Evolutionary conservation across 257 asterid genomes (phyloP), one percentile per base, ranked within the genome.

Genomic region (Solanum etuberosum): DNA sequence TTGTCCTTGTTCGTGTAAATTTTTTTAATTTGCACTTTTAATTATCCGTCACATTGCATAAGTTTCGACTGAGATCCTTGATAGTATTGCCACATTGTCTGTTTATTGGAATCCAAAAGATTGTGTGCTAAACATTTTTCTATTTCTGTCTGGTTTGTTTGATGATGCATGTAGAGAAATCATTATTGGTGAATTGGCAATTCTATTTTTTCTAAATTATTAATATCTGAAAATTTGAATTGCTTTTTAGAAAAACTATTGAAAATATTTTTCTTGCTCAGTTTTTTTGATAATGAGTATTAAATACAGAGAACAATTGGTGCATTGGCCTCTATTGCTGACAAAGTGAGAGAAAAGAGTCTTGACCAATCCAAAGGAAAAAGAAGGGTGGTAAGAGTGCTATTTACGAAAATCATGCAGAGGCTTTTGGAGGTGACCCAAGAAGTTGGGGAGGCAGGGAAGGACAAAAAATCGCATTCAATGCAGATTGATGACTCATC

Each of bases 251-350:
- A n/a, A 76, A n/a, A 40, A n/a, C 29, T n/a, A n/a, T 20, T 48
- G 68, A 59, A 81, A 48, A 78, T 78, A 43, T 78, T 20, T 31
- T 81, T 67, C 63, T 81, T 18, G 31, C 85, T 29, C 43, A 63
- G 11, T 32, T 85, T 32, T 27, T 70, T 68, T 32, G 27, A 71
- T 71, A 31, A 48, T 73, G 27, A 4, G 23, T 88, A 18, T 85
- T 89, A 67, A 80, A 82, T 90, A 89, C 92, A 97, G 99, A 91
- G 89, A 29, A 90, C 96, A 87, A 96, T 96, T 84, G 91, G 95
- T 37, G 98, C 92, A 86, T 91, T 97, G 86, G 95, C 99, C 87
- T 92, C 98, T 67, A 92, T 97, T 88, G 90, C 96, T 23, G 97
- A 95, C 84, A 94, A 93, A 86, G 81, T 89, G 87, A 94, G 90